Conservation (phyloP, 1,139 yeast genomes). For the Hyphopichia buzzinii region DNA sequence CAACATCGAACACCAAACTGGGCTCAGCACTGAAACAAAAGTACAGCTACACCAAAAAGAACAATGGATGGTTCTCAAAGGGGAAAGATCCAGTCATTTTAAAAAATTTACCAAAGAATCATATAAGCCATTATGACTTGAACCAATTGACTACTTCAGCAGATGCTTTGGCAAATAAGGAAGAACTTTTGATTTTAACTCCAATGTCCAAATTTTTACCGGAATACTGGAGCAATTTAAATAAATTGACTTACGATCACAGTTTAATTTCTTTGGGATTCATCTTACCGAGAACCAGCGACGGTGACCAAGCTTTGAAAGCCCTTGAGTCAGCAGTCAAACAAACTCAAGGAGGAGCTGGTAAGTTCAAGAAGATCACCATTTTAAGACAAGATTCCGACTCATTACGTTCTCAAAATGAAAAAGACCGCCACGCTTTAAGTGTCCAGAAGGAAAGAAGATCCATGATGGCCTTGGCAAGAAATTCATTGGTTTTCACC, state of each 20-base stretch:
- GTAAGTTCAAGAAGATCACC: constrained; percentile 73
- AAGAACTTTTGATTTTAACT: constrained; percentile 77
- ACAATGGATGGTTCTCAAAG: constrained; percentile 47
- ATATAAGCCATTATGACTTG: constrained; percentile 80
- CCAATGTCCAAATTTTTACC: constrained; percentile 86
- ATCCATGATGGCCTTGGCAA: constrained; percentile 85
- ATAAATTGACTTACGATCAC: constrained; percentile 77
- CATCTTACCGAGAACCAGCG: constrained; percentile 75
- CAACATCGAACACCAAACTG: constrained; percentile 14
- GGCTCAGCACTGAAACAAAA: constrained; percentile 27
- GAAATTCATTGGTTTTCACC: constrained; percentile 89
- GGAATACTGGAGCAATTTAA: constrained; percentile 83
- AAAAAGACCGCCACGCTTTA: constrained; percentile 72
- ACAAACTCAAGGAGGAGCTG: constrained; percentile 51
- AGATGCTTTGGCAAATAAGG: constrained; percentile 69
- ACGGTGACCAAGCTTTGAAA: constrained; percentile 77
- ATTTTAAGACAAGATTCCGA: constrained; percentile 88
- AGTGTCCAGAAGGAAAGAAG: constrained; percentile 88
- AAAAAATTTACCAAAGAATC: constrained; percentile 67
- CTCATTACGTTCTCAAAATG: constrained; percentile 63
- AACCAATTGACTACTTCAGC: constrained; percentile 70
- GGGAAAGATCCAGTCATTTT: constrained; percentile 51
- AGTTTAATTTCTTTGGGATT: constrained; percentile 84
- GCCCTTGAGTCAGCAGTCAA: constrained; percentile 73
- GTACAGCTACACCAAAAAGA: constrained; percentile 52